Conservation (phyloP, 2,329 filamentous ascomycete species). For the Fusarium goolgardi region DNA sequence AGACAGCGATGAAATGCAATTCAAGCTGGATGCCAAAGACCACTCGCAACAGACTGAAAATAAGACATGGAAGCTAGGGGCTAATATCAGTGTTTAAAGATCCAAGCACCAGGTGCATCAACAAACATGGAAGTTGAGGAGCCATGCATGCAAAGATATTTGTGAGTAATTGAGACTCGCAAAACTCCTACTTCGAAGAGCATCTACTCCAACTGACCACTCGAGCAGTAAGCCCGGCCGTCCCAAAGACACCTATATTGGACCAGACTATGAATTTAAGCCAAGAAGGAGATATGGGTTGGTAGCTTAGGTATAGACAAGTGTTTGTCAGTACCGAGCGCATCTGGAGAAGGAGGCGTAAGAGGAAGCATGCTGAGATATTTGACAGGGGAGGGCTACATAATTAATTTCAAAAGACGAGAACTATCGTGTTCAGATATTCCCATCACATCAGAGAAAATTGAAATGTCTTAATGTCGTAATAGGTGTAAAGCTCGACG, state of each 20-base stretch:
- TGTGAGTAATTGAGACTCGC: neutral
- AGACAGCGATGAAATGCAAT: neutral
- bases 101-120: neutral
- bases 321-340: neutral
- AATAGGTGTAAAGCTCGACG: neutral
- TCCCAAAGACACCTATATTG: neutral
- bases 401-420: neutral
- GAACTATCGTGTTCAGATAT: neutral
- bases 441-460: neutral
- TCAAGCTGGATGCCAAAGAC: neutral
- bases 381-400: neutral
- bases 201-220: neutral
- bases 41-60: neutral
- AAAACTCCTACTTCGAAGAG: neutral
- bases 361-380: neutral
- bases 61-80: neutral
- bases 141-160: neutral
- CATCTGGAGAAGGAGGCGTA: neutral
- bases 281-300: no score
- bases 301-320: neutral
- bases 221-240: neutral
- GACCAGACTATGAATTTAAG: neutral
- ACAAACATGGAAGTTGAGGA: neutral
- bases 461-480: neutral
- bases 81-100: neutral